These are phyloP conservation scores for Sanghuangporus weigelae DNA, from an alignment of 1,284 basidiomycete species.

Conservation along the genomic window DNA sequence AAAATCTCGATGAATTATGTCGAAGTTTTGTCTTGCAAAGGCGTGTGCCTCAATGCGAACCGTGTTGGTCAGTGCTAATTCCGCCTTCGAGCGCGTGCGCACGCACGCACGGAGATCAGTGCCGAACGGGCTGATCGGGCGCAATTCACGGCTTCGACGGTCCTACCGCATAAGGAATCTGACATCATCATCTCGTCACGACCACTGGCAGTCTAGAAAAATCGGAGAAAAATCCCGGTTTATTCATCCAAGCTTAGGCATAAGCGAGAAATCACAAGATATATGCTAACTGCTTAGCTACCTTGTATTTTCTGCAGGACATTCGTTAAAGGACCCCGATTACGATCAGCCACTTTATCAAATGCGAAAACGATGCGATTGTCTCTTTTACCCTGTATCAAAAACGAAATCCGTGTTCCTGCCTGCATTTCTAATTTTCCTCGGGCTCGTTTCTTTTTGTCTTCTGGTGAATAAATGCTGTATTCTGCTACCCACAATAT, in stretches of 20 bases:
- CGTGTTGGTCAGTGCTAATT: not conserved
- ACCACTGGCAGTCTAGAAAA: not conserved
- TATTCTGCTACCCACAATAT: not conserved
- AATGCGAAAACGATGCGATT: too few relatives aligned
- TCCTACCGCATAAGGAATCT: not conserved
- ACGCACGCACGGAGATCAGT: not conserved
- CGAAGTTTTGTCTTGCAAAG: not conserved
- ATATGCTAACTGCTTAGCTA: not conserved
- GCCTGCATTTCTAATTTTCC: not conserved
- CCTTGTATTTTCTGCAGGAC: not conserved
- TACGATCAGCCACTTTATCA: not conserved
- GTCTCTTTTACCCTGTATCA: too few relatives aligned
- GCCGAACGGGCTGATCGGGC: not conserved
- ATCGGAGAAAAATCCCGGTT: not conserved
- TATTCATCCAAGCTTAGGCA: not conserved
- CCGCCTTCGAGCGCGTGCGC: not conserved
- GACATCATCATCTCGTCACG: not conserved
- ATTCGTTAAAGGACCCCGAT: not conserved
- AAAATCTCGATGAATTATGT: slow-evolving; percentile 4
- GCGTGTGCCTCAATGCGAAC: too few relatives aligned
- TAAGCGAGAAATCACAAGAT: not conserved
- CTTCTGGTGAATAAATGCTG: not conserved
- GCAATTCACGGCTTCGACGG: not conserved
- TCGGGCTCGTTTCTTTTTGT: not conserved
- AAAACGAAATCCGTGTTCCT: not conserved